Base-by-base conservation (phyloP, 2,329 filamentous ascomycete genomes). In the Fusarium praegraminearum region DNA sequence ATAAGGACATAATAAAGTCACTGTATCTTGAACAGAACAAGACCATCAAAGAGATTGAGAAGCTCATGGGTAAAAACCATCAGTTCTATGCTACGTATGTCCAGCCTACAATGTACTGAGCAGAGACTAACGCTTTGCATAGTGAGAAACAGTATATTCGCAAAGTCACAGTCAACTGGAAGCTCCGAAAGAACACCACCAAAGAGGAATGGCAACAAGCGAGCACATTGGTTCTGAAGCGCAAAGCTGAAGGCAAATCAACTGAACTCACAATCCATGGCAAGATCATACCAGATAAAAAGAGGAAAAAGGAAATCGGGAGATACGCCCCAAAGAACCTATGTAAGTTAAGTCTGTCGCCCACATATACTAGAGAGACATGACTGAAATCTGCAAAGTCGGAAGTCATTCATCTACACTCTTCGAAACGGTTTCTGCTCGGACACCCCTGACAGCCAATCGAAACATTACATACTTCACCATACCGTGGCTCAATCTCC, bases 151-250 rank as follows among this genome's bases (percentile, higher is more conserved):
- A 53, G 20, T 53, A 33, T 15, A 12, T 53, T 2, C 28, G 38
- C 20, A 53, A 44, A 16, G 16, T 33, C 3, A 53, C 12, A 7
- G 16, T 44, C 4, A 53, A 44, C 11, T 53, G 38, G 38, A 20
- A 26, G 38, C 4, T 53, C 5, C 38, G 50, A 13, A 53, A 53
- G 28, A 53, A 53, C 9, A 8, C 20, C 8, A 44, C 2, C 0
- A 53, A 53, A 15, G 50, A 33, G 33, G 50, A 53, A 53, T 44
- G 38, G 28, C 16, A 33, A 28, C 50, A 32, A 44, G 36, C 28
- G 20, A 44, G 20, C 33, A 1, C 15, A 24, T n/a, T 53, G 11
- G 5, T 33, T 11, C 16, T 32, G 6, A 41, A 53, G 18, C 50
- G 50, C 16, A 32, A 53, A 24, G 50, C 26, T 15, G 50, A 44